Percentiles rank a stretch among this genome's conserved stretches.
These are phyloP conservation scores for Cucurbita pepo DNA, from an alignment of 306 rosid genomes.

Conservation along the genomic window DNA sequence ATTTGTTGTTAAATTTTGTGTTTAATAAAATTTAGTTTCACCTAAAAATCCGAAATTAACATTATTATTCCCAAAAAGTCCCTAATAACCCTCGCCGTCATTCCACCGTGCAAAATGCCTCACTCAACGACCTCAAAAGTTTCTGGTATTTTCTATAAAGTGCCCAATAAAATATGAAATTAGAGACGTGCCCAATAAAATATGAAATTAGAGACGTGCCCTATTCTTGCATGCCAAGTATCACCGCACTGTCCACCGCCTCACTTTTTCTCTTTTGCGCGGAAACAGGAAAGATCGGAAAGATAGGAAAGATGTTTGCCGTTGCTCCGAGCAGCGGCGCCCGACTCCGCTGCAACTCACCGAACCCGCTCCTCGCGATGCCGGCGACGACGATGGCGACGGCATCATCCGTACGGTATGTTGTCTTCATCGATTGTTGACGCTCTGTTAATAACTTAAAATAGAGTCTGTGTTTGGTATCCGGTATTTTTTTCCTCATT, in stretches of 20 bases:
- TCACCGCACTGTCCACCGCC: background rate
- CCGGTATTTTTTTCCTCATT: background rate
- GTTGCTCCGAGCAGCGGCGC: background rate
- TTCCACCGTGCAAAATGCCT: too few species aligned
- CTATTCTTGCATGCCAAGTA: slow-evolving; percentile 8
- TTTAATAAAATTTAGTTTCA: too few species aligned
- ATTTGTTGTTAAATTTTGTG: too few species aligned
- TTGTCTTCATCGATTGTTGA: background rate
- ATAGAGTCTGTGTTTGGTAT: background rate
- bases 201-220: background rate
- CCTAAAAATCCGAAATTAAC: too few species aligned
- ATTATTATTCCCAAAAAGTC: too few species aligned
- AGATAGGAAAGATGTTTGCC: background rate
- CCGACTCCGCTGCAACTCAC: background rate
- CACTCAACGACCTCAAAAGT: background rate
- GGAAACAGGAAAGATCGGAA: background rate
- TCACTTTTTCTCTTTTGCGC: background rate
- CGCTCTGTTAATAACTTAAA: background rate
- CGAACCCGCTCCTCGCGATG: background rate
- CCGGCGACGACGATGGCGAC: background rate
- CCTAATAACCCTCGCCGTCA: too few species aligned
- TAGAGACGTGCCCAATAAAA: background rate
- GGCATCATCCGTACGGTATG: background rate
- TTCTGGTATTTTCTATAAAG: background rate
- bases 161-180: background rate